Conservation (phyloP, 2,329 filamentous ascomycete species). For the Neopestalotiopsis sp. region DNA sequence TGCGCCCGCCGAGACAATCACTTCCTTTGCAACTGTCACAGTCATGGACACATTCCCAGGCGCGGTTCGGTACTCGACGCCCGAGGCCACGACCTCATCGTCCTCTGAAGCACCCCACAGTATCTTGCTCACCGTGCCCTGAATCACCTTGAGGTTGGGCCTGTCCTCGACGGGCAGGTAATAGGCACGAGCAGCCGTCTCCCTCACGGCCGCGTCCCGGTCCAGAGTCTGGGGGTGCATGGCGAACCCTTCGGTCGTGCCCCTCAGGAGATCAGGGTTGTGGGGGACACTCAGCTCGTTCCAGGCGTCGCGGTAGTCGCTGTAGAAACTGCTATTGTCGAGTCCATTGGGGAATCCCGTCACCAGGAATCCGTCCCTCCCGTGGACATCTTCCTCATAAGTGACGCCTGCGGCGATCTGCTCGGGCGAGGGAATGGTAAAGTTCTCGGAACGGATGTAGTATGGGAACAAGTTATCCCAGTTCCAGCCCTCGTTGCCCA, state of each 20-base stretch:
- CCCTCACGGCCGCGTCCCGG: conserved; percentile 39
- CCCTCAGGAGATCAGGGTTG: conserved; percentile 45
- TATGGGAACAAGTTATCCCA: conserved; percentile 53
- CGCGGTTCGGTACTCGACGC: conserved; percentile 42
- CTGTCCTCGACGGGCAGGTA: conserved; percentile 44
- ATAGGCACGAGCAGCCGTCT: conserved; percentile 48
- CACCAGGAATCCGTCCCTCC: conserved; percentile 39
- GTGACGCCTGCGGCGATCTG: conserved; percentile 42
- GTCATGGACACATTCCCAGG: conserved; percentile 35
- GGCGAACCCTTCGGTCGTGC: conserved; percentile 43
- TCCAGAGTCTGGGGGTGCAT: conserved; percentile 48
- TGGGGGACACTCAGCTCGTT: conserved; percentile 35
- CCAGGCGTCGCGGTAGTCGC: conserved; percentile 37
- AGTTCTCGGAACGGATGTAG: conserved; percentile 48
- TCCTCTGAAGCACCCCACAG: conserved; percentile 30
- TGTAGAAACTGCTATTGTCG: conserved; percentile 38
- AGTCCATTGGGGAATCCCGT: conserved; percentile 43
- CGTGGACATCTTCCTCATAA: conserved; percentile 41
- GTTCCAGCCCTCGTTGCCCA: conserved; percentile 52
- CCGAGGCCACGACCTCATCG: conserved; percentile 33
- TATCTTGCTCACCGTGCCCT: conserved; percentile 41
- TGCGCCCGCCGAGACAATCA: not conserved
- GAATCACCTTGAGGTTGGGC: conserved; percentile 44
- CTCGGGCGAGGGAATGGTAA: conserved; percentile 37
- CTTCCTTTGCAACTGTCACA: conserved; percentile 10